Evolutionary conservation across 495 filamentous ascomycete species (phyloP).

Genomic region (Lophiostoma macrostomum): DNA sequence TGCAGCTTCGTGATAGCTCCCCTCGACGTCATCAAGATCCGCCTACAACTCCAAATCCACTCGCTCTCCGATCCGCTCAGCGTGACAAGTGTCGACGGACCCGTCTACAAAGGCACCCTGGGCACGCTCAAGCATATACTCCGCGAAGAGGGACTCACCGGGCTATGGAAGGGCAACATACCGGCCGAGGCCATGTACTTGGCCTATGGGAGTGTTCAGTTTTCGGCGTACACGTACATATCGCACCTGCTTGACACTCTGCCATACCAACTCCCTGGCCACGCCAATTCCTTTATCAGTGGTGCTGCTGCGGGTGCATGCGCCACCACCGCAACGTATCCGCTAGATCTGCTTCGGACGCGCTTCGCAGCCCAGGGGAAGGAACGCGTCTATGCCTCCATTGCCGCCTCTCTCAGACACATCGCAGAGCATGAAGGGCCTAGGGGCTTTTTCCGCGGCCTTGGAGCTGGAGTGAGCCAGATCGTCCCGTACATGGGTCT

Average conservation of each 20-base stretch:
- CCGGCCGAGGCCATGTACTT: slow-evolving; percentile 93
- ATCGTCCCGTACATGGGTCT: slow-evolving; percentile 95
- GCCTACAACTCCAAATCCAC: slow-evolving; percentile 86
- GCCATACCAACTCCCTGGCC: slow-evolving; percentile 51
- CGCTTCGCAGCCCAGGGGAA: slow-evolving; percentile 92
- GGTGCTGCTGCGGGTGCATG: slow-evolving; percentile 76
- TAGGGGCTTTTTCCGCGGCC: slow-evolving; percentile 79
- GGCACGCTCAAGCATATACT: slow-evolving; percentile 74
- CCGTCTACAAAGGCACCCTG: slow-evolving; percentile 75
- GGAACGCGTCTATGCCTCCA: slow-evolving; percentile 71
- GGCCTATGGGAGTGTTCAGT: slow-evolving; percentile 82
- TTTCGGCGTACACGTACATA: slow-evolving; percentile 77
- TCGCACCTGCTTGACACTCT: slow-evolving; percentile 50
- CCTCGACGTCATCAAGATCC: slow-evolving; percentile 94
- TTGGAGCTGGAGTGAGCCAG: slow-evolving; percentile 74
- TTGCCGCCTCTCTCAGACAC: slow-evolving; percentile 63
- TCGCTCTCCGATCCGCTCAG: slow-evolving; percentile 67
- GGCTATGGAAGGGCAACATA: slow-evolving; percentile 96
- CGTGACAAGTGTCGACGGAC: slow-evolving; percentile 52
- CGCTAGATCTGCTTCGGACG: slow-evolving; percentile 88
- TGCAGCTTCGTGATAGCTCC: slow-evolving; percentile 82
- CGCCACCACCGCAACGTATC: slow-evolving; percentile 84
- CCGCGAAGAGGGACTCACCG: slow-evolving; percentile 74
- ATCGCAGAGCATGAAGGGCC: slow-evolving; percentile 74
- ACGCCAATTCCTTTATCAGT: slow-evolving; percentile 67